These are phyloP conservation scores for Camellia japonica DNA, from an alignment of 148 eudicot genomes.

Conservation along the genomic window DNA sequence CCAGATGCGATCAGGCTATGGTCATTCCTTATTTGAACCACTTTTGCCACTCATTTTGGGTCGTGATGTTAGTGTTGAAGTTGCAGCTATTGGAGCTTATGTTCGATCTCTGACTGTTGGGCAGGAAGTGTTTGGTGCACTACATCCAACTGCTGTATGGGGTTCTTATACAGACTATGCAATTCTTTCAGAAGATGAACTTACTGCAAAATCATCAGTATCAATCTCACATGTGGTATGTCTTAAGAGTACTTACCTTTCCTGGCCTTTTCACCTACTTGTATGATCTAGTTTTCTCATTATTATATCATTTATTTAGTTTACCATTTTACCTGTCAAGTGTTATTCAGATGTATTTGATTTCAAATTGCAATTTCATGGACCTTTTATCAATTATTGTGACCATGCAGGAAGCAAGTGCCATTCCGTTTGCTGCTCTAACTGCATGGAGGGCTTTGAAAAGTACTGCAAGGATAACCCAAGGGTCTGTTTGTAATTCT, in stretches of 20 bases:
- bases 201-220: conserved; percentile 60
- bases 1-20: conserved; percentile 97
- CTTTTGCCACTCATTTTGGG: conserved; percentile 88
- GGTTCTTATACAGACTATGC: conserved; percentile 95
- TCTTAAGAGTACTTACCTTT: not conserved
- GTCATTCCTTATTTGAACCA: conserved; percentile 77
- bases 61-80: conserved; percentile 98
- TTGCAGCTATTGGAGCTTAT: conserved; percentile 73
- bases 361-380: not conserved
- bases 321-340: not conserved
- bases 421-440: conserved; percentile 93
- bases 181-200: conserved; percentile 76
- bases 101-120: conserved; percentile 69
- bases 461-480: conserved; percentile 74
- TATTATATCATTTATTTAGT: not conserved
- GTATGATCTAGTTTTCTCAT: not conserved
- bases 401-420: conserved; percentile 77
- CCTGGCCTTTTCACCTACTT: not conserved
- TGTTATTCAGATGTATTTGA: not conserved
- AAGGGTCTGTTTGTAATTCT: too few species aligned
- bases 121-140: conserved; percentile 91
- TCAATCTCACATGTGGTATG: conserved; percentile 80
- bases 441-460: conserved; percentile 97
- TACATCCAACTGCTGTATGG: conserved; percentile 96
- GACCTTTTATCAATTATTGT: not conserved